Base-by-base conservation (phyloP, 345 rosid genomes). In the Trapa incisa region DNA sequence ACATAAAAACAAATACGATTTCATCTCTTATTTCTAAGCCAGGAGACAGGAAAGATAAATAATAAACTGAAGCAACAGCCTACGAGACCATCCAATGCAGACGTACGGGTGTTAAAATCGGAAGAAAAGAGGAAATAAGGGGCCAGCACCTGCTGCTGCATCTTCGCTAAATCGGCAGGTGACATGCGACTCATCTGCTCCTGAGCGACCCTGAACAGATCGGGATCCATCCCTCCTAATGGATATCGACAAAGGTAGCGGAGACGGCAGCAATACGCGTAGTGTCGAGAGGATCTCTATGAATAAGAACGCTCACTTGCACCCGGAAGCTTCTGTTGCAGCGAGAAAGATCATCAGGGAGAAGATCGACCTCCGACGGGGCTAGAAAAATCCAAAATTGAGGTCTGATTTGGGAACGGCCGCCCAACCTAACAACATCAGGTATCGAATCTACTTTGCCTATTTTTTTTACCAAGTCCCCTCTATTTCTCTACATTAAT, bases 181-280 rank as follows among this genome's bases (percentile, higher is more conserved):
- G 97, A 80, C 96, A 94, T 89, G 68, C 96, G 96, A 71, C 90
- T 87, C 85, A 95, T 85, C 82, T 95, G 99, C 52, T 95, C 99
- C 79, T 95, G 98, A 65, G 96, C 98, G 35, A 91, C 73, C 42
- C 78, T 84, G 45, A 91, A 79, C 85, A 95, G 68, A 70, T 89
- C 97, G 45, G 99, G 97, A 89, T 95, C 97, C 96, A 95, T 89
- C 89, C 80, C 77, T 63, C 96, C 93, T 29, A 16, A 35, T 60
- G 57, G 32, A 39, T 65, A 48, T 50, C 47, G 37, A 35, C 11
- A 12, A 22, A 33, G 41, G 65, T 22, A 66, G 1, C 54, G 22
- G 54, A 11, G 54, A 50, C 5, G 12, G 16, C 48, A 45, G 48
- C 48, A 7, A 45, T 13, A 45, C 48, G 48, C 9, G 12, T 4